Base-by-base conservation (phyloP, 148 eudicot species). In the Simmondsia chinensis region DNA sequence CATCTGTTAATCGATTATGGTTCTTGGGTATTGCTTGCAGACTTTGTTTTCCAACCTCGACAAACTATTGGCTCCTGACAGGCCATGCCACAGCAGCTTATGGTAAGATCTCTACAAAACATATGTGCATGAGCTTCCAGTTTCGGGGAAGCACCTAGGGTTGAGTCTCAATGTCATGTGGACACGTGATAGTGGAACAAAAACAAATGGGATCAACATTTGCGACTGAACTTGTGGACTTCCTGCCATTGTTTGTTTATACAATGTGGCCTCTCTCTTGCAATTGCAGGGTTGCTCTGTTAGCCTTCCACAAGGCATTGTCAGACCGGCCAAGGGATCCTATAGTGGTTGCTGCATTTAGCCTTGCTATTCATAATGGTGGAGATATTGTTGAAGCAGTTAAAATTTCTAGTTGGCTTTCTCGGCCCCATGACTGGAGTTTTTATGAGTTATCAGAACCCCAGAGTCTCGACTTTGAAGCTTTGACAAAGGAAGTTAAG, bases 51-150 rank as follows among this genome's bases (percentile, higher is more conserved):
- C 87, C 28, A 83, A 81, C 40, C 74, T 84, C 45, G 97, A 89
- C 53, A 81, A 75, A 61, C 79, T 65, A 46, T 41, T 89, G 66
- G 84, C 80, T 44, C 93, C 95, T 6, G 82, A 89, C 52, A 71
- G 62, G 52, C 97, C 95, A 53, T 80, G 87, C 62, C 87, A 89
- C 58, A 56, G 69, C 67, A 65, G 93, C 71, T 73, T 88, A 67
- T 83, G 94, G 91, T 80, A 74, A 80, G 80, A 42, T 34, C 34
- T 22, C 23, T 1, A 26, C 28, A 12, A 4, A 19, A 14, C 46
- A 20, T 28, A 31, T 52, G 30, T 33, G 19, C 16, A n/a, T n/a
- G n/a, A n/a, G n/a, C n/a, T n/a, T n/a, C n/a, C n/a, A n/a, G n/a
- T n/a, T n/a, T n/a, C n/a, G n/a, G n/a, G n/a, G n/a, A n/a, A n/a